These are phyloP conservation scores for Microcyclospora tardicrescens DNA, from an alignment of 2,329 filamentous ascomycete genomes.

Conservation along the genomic window DNA sequence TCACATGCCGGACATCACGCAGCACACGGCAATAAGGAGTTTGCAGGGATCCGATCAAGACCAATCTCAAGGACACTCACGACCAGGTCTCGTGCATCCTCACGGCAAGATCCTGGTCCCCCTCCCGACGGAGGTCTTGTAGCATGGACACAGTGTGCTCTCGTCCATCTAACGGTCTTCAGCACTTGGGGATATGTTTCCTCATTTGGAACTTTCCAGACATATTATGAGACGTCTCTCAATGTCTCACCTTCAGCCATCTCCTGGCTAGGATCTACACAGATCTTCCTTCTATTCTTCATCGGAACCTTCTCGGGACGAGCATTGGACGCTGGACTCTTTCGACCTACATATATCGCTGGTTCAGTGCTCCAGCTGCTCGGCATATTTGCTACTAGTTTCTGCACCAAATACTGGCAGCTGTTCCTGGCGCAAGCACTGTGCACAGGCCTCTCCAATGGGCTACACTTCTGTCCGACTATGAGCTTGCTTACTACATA, in stretches of 20 bases:
- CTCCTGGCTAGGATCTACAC: constrained; percentile 41
- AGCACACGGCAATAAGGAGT: not conserved
- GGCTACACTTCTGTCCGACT: constrained; percentile 50
- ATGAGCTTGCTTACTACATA: constrained; percentile 56
- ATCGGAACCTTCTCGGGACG: constrained; percentile 40
- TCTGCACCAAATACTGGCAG: constrained; percentile 40
- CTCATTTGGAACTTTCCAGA: constrained; percentile 29
- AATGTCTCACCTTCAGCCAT: constrained; percentile 31
- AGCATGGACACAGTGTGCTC: constrained; percentile 22
- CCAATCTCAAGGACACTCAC: constrained; percentile 13
- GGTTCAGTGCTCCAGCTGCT: constrained; percentile 35
- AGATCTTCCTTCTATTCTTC: constrained; percentile 40
- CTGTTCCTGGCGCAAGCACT: constrained; percentile 40
- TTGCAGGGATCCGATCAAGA: constrained; percentile 1
- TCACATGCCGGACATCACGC: not conserved
- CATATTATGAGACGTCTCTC: constrained; percentile 29
- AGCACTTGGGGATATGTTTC: constrained; percentile 20
- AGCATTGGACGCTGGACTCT: constrained; percentile 39
- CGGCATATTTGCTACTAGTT: constrained; percentile 40
- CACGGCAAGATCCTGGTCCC: constrained; percentile 22
- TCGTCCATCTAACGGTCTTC: constrained; percentile 21
- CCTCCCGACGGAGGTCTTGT: constrained; percentile 30
- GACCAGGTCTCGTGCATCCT: constrained; percentile 14
- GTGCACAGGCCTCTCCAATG: constrained; percentile 43
- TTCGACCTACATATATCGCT: constrained; percentile 30